These are phyloP conservation scores for Waltergamsia citrina DNA, from an alignment of 2,329 filamentous ascomycete species.

Conservation along the genomic window DNA sequence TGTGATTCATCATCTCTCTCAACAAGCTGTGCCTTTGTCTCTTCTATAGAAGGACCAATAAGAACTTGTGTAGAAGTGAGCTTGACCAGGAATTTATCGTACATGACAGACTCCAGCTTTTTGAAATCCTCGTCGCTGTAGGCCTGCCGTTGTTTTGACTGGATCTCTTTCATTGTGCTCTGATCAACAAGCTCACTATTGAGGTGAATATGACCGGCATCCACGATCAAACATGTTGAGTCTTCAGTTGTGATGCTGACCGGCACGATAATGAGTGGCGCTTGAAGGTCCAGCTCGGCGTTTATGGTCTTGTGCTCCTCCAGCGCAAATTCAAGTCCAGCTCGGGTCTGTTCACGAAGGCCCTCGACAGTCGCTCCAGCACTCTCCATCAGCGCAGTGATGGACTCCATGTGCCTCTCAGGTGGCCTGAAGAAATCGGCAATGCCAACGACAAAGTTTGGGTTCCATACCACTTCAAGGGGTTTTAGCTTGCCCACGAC, in stretches of 20 bases:
- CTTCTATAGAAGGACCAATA: conserved; percentile 86
- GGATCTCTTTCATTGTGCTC: conserved; percentile 79
- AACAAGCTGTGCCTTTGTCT: conserved; percentile 73
- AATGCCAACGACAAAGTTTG: conserved; percentile 81
- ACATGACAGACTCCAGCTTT: conserved; percentile 86
- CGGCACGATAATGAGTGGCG: conserved; percentile 90
- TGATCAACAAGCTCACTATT: conserved; percentile 91
- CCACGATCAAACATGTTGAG: conserved; percentile 84
- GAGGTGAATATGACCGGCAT: conserved; percentile 92
- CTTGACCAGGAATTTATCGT: conserved; percentile 92
- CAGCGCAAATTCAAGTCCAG: conserved; percentile 89
- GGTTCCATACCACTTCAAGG: conserved; percentile 96
- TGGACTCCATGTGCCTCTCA: conserved; percentile 96
- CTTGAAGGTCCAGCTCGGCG: conserved; percentile 88
- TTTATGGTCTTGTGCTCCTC: conserved; percentile 98
- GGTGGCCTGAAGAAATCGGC: conserved; percentile 95
- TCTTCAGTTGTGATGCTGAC: conserved; percentile 78
- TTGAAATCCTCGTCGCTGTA: conserved; percentile 87
- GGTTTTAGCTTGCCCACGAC: conserved; percentile 88
- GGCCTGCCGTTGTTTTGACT: conserved; percentile 78
- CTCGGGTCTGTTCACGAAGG: conserved; percentile 87
- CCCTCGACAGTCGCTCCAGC: conserved; percentile 94
- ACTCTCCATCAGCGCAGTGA: conserved; percentile 88
- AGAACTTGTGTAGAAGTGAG: conserved; percentile 91
- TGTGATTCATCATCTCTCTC: conserved; percentile 58